These are phyloP conservation scores for Vanrija sp. DNA, from an alignment of 1,284 basidiomycete species.

Conservation along the genomic window DNA sequence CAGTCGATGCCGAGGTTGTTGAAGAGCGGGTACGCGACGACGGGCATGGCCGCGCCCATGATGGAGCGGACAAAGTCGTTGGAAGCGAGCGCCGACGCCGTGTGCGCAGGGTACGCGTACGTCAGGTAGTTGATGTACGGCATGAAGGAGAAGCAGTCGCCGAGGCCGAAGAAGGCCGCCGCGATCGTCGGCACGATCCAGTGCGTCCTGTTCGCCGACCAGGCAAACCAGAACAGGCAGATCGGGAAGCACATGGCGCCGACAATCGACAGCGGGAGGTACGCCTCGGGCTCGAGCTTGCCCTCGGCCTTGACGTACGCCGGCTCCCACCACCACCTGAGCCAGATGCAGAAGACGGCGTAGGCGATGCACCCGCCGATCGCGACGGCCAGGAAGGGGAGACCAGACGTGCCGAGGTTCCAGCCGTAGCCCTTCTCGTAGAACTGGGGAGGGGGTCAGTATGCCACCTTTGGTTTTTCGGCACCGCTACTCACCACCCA, in stretches of 20 bases:
- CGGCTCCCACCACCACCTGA: slow-evolving; percentile 34
- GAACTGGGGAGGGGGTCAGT: background rate
- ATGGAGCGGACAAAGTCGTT: slow-evolving; percentile 50
- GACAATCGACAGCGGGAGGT: slow-evolving; percentile 36
- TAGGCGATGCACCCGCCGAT: slow-evolving; percentile 18
- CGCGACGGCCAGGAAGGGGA: slow-evolving; percentile 45
- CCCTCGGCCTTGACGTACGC: slow-evolving; percentile 14
- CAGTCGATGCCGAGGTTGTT: slow-evolving; percentile 46
- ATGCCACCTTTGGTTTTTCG: background rate
- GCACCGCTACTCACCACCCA: slow-evolving; percentile 9
- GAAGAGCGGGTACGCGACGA: slow-evolving; percentile 42
- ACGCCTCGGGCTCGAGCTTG: slow-evolving; percentile 20
- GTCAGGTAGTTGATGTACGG: slow-evolving; percentile 56
- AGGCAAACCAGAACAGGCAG: slow-evolving; percentile 46
- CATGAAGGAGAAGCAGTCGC: slow-evolving; percentile 21
- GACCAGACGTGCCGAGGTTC: slow-evolving; percentile 31
- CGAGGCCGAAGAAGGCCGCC: slow-evolving; percentile 38
- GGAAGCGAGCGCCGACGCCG: slow-evolving; percentile 45
- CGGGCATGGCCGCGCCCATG: slow-evolving; percentile 45
- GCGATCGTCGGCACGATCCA: slow-evolving; percentile 43
- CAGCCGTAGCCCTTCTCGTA: slow-evolving; percentile 32
- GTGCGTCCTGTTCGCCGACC: slow-evolving; percentile 39
- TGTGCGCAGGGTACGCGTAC: slow-evolving; percentile 62
- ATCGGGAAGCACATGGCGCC: slow-evolving; percentile 41
- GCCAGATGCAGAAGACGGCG: slow-evolving; percentile 37